These are phyloP conservation scores for Amanita polypyramis DNA, from an alignment of 768 basidiomycete genomes.

Conservation along the genomic window DNA sequence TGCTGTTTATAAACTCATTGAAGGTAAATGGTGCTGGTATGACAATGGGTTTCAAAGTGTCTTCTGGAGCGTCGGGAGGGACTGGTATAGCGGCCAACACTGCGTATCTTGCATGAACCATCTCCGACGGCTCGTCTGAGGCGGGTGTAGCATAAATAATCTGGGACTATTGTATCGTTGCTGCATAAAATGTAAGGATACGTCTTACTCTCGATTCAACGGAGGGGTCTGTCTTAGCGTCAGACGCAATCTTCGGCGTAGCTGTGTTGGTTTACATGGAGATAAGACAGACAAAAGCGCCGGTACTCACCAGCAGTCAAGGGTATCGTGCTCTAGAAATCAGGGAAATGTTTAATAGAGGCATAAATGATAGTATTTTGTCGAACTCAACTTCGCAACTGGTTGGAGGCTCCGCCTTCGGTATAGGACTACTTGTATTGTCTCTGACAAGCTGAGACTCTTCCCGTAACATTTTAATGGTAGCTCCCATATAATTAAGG, in stretches of 20 bases:
- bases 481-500: constrained; percentile 27
- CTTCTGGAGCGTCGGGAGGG: constrained; percentile 52
- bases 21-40: constrained; percentile 55
- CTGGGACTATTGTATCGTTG: not conserved
- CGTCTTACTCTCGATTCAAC: constrained; percentile 44
- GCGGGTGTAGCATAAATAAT: constrained; percentile 4
- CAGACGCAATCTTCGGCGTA: not conserved
- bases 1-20: constrained; percentile 31
- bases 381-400: constrained; percentile 23
- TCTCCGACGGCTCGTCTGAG: constrained; percentile 8
- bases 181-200: not conserved
- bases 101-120: constrained; percentile 41
- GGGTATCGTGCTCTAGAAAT: constrained; percentile 7
- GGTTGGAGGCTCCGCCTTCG: constrained; percentile 25
- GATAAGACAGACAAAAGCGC: not conserved
- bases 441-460: constrained; percentile 10
- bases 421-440: constrained; percentile 6
- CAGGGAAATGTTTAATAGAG: not conserved
- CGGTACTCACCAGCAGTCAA: constrained; percentile 9
- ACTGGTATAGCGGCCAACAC: constrained; percentile 52
- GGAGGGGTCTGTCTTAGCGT: constrained; percentile 32
- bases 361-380: constrained; percentile 16
- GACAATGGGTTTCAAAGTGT: constrained; percentile 56
- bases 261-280: not conserved
- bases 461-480: constrained; percentile 22